Base-by-base conservation (phyloP, 768 basidiomycete species). In the Lactarius hatsudake region DNA sequence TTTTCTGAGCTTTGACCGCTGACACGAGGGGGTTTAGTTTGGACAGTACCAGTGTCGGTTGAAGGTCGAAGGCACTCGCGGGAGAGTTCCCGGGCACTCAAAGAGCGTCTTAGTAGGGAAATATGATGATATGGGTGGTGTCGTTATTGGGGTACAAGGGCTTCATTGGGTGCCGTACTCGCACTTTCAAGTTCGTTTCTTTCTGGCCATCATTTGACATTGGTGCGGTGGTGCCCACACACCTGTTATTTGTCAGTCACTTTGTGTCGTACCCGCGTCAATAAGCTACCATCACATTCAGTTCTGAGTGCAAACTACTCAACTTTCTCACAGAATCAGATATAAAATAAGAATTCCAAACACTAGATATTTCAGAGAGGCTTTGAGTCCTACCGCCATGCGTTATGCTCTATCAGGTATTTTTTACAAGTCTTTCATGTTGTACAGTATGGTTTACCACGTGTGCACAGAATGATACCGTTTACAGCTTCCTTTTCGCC, bases 101-200 rank as follows among this genome's bases (percentile, higher is more conserved):
- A 55, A 95, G 96, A 73, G 93, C 95, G 9, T 91, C 89, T n/a
- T 98, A 96, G 95, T 97, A 81, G 76, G 30, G 30, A 8, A 17
- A 55, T 32, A 8, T 3, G 9, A 9, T 20, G 13, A n/a, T n/a
- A n/a, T 20, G n/a, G 20, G 12, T 18, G 30, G 30, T 8, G 26
- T 55, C 30, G 12, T 34, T 9, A 34, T 34, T 34, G 32, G 48
- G 5, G 23, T 23, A 4, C n/a, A 23, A 12, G 3, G 10, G 5
- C n/a, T 56, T 5, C 15, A 5, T 51, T 23, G 26, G 48, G 48
- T 51, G 23, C 23, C 23, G n/a, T 51, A 13, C 23, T 13, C 23
- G n/a, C 13, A 23, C 23, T 23, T 51, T 23, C 0, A 28, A 28
- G 26, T 28, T 28, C 26, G 23, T 26, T 26, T 51, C 23, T 26